phyloP scores from a whole-genome alignment of 768 basidiomycete genomes.

The Pleurotus djamor region DNA sequence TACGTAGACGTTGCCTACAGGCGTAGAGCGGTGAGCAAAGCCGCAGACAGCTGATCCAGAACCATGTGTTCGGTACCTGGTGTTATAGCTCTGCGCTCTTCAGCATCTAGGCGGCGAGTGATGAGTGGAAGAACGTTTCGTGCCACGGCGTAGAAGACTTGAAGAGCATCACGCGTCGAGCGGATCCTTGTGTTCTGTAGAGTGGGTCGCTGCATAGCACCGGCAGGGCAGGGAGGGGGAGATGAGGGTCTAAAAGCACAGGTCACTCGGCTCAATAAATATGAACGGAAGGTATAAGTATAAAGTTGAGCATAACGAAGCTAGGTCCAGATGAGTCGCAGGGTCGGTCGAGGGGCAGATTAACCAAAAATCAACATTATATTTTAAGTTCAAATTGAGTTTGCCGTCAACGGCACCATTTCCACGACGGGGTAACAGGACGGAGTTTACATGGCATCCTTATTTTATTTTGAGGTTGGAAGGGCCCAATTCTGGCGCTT shows the following conservation, averaged over 20 bases:
- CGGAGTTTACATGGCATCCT: conserved; percentile 5
- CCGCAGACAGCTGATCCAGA: too few relatives aligned
- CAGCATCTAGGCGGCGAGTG: conserved; percentile 78
- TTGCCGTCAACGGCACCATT: conserved; percentile 8
- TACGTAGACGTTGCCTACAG: conserved; percentile 72
- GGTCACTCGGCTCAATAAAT: conserved; percentile 6
- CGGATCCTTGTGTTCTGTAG: conserved; percentile 75
- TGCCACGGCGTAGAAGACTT: conserved; percentile 79
- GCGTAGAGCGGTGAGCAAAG: too few relatives aligned
- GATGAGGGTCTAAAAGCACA: conserved; percentile 16
- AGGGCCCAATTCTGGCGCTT: neutral
- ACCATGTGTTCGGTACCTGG: conserved; percentile 22
- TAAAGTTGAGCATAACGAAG: neutral
- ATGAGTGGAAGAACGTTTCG: conserved; percentile 68
- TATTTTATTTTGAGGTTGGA: neutral
- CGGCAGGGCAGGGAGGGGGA: conserved; percentile 14
- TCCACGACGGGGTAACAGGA: conserved; percentile 4
- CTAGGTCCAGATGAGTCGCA: conserved; percentile 6
- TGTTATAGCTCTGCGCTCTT: conserved; percentile 70
- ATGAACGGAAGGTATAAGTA: conserved; percentile 3
- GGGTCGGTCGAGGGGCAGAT: conserved; percentile 9
- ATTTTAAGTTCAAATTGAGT: conserved; percentile 10
- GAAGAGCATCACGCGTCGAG: conserved; percentile 76
- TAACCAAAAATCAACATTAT: conserved; percentile 5
- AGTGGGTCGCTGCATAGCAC: conserved; percentile 71